A percentile compares a stretch with the other conserved stretches of the same genome.
Evolutionary conservation across 345 rosid species (phyloP).

Genomic region (Syzygium aromaticum): DNA sequence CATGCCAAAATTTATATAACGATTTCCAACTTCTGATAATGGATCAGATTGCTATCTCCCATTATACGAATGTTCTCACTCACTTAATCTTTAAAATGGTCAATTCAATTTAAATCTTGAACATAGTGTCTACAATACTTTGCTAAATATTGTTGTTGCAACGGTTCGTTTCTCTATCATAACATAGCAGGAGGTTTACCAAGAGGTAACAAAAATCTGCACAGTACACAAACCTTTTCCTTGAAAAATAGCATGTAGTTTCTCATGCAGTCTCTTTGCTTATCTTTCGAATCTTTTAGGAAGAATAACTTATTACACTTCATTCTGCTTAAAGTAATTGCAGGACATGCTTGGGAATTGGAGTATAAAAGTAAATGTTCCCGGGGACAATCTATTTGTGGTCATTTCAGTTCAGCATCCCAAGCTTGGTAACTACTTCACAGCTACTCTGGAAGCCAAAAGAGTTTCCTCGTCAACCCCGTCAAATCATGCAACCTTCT

Average conservation of each 20-base stretch:
- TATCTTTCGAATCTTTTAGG: background rate
- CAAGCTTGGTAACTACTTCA: conserved; percentile 66
- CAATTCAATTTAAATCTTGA: background rate
- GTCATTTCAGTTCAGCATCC: conserved; percentile 69
- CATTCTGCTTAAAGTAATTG: conserved; percentile 1
- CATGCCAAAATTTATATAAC: background rate
- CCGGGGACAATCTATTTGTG: conserved; percentile 54
- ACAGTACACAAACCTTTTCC: background rate
- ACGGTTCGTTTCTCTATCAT: background rate
- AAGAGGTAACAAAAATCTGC: background rate
- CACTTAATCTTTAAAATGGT: background rate
- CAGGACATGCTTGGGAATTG: conserved; percentile 92
- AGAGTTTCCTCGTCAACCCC: conserved; percentile 18
- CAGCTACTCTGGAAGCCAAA: conserved; percentile 59
- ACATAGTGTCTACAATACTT: background rate
- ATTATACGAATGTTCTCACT: background rate
- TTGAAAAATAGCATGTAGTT: background rate
- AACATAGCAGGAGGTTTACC: background rate
- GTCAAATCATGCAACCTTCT: conserved; percentile 49
- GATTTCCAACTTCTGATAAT: background rate
- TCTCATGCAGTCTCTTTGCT: background rate
- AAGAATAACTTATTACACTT: background rate
- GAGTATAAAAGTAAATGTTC: conserved; percentile 60
- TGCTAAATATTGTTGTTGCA: background rate
- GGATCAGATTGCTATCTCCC: background rate